phyloP scores from a whole-genome alignment of 768 basidiomycete genomes.

The Russula lepida region DNA sequence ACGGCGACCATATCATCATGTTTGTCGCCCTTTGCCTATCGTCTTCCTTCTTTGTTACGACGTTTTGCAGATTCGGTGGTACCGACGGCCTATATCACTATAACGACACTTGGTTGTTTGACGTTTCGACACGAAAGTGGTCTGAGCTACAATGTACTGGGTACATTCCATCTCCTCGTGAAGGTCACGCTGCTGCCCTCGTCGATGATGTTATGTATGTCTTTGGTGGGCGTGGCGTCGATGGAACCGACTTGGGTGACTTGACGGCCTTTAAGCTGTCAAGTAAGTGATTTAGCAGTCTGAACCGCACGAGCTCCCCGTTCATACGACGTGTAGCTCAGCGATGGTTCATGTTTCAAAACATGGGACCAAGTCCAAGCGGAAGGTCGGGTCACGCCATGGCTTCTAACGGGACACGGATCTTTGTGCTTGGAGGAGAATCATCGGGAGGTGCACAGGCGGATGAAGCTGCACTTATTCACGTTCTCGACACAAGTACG shows the following conservation, averaged over 20 bases:
- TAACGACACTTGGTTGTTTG: constrained; percentile 97
- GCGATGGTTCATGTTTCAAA: constrained; percentile 99
- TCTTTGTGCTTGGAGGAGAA: constrained; percentile 94
- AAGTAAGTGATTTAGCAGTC: constrained; percentile 49
- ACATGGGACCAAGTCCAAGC: constrained; percentile 94
- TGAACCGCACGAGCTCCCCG: not conserved
- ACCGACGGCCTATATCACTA: constrained; percentile 99
- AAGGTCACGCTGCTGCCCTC: constrained; percentile 92
- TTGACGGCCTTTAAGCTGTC: constrained; percentile 95
- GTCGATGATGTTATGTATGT: constrained; percentile 98
- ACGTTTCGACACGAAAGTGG: constrained; percentile 74
- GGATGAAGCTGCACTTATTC: constrained; percentile 77
- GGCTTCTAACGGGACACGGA: constrained; percentile 81
- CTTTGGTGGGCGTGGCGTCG: constrained; percentile 94
- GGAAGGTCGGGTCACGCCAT: constrained; percentile 97
- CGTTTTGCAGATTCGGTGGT: constrained; percentile 77
- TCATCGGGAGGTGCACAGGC: constrained; percentile 62
- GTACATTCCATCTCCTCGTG: constrained; percentile 89
- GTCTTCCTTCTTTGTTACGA: not conserved
- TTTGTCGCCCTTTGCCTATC: constrained; percentile 16
- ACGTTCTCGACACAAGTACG: constrained; percentile 92
- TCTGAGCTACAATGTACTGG: constrained; percentile 92
- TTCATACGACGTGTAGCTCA: constrained; percentile 49
- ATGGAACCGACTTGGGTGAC: constrained; percentile 92
- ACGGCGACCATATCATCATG: constrained; percentile 43